Base-by-base conservation (phyloP, 1,284 basidiomycete species). In the Earliella scabrosa region DNA sequence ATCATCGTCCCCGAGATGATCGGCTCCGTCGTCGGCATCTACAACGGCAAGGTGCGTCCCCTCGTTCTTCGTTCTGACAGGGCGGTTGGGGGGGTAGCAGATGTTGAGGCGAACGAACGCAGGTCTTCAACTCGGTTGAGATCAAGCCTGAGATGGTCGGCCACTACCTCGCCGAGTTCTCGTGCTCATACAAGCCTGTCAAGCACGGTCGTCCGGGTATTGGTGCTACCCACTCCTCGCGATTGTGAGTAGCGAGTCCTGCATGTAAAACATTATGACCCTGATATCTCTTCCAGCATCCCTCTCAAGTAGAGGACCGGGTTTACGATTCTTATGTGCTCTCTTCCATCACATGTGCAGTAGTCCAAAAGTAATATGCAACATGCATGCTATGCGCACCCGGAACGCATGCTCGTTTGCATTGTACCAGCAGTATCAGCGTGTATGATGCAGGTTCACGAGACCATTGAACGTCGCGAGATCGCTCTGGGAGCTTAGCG, bases 1-100 rank as follows among this genome's bases (percentile, higher is more conserved):
- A 96, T 98, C 77, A 90, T 99, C 75, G 97, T 99, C 62, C 97
- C 97, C 55, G 97, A 99, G 84, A 99, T 99, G 97, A 98, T 99
- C 76, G 97, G 97, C 64, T 92, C 88, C 67, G 92, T 97, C 63
- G 87, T 97, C 66, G 95, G 95, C 68, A 95, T 97, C 74, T 99
- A 99, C 90, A 97, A 96, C 75, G 95, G 95, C 71, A 96, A 96
- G 87, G 90, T 93, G 68, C 66, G 75, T 60, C 23, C 39, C 9
- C 45, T 34, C 23, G 27, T 32, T 7, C 29, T 14, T 29, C 0
- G 6, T 24, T 8, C 7, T n/a, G 16, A 18, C 34, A 3, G 16
- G 43, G 9, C 8, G 13, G 26, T 24, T 10, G 7, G 16, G 43
- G 9, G 11, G 13, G 26, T 24, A 11, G 7, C n/a, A 24, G 24